Percentiles rank a stretch among this genome's conserved stretches.
phyloP scores from a whole-genome alignment of 2,329 filamentous ascomycete genomes.

The Microdochium trichocladiopsis region DNA sequence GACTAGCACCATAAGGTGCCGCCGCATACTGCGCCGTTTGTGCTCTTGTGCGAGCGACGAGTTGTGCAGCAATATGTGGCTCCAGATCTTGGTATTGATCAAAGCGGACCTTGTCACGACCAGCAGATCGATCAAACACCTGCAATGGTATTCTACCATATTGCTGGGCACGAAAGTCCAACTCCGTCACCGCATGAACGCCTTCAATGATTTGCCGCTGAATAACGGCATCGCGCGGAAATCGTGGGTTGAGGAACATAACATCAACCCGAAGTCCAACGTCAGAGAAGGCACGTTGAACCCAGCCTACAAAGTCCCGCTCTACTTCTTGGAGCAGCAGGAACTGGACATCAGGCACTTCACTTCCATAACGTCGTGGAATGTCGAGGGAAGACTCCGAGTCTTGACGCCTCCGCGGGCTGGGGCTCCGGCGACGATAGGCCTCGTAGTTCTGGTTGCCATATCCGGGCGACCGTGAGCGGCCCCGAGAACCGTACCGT shows the following conservation, averaged over 20 bases:
- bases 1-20: conserved; percentile 15
- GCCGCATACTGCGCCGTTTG: conserved; percentile 13
- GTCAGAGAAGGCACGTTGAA: conserved; percentile 67
- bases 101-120: conserved; percentile 70
- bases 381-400: conserved; percentile 53
- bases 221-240: conserved; percentile 73
- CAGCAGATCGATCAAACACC: conserved; percentile 74
- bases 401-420: conserved; percentile 48
- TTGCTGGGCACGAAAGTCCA: conserved; percentile 63
- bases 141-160: conserved; percentile 72
- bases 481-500: conserved; percentile 40
- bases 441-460: conserved; percentile 36
- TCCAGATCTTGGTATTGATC: conserved; percentile 85
- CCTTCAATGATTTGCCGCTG: conserved; percentile 83
- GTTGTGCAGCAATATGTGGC: conserved; percentile 68
- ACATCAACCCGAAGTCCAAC: conserved; percentile 70
- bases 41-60: conserved; percentile 53
- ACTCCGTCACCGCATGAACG: conserved; percentile 74
- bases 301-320: conserved; percentile 74
- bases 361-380: conserved; percentile 62
- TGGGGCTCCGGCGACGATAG: conserved; percentile 65
- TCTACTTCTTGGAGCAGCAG: conserved; percentile 73
- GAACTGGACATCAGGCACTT: conserved; percentile 86
- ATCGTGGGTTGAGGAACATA: conserved; percentile 69
- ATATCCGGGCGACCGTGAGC: conserved; percentile 61